Evolutionary conservation across 805 yeast genomes (phyloP).

Genomic region (Saturnispora kantuleensis): DNA sequence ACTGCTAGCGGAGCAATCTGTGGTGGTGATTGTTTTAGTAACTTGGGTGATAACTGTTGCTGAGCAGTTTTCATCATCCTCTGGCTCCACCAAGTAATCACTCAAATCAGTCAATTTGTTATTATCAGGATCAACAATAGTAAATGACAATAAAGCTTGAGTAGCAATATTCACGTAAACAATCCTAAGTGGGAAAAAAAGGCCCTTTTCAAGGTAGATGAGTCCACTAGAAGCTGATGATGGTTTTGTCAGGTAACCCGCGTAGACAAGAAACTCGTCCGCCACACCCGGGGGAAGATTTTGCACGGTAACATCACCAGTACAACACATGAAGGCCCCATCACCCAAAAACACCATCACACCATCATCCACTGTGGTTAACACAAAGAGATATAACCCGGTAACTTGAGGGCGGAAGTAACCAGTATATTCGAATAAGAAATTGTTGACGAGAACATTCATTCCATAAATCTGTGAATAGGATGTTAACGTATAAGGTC

Average conservation of each 20-base stretch:
- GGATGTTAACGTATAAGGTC: no score
- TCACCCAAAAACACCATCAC: slow-evolving; percentile 25
- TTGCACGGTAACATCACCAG: neutral
- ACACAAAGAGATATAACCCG: slow-evolving; percentile 20
- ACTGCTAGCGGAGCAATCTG: neutral
- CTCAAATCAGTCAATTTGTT: neutral
- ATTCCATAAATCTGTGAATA: no score
- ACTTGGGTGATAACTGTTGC: neutral
- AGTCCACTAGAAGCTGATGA: neutral
- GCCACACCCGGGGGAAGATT: neutral
- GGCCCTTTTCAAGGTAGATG: slow-evolving; percentile 4
- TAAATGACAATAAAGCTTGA: neutral
- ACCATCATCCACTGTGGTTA: slow-evolving; percentile 22
- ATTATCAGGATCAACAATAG: neutral
- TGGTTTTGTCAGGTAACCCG: neutral
- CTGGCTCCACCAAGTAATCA: neutral
- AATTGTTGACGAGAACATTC: neutral
- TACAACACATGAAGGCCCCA: slow-evolving; percentile 27
- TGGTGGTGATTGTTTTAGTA: neutral
- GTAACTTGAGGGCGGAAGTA: slow-evolving; percentile 16
- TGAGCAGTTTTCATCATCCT: neutral
- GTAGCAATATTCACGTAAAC: slow-evolving; percentile 4
- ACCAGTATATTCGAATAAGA: slow-evolving; percentile 10
- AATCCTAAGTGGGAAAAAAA: slow-evolving; percentile 7
- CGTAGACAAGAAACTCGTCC: neutral